Evolutionary conservation across 1,284 basidiomycete species (phyloP).

Genomic region (Malassezia japonica): DNA sequence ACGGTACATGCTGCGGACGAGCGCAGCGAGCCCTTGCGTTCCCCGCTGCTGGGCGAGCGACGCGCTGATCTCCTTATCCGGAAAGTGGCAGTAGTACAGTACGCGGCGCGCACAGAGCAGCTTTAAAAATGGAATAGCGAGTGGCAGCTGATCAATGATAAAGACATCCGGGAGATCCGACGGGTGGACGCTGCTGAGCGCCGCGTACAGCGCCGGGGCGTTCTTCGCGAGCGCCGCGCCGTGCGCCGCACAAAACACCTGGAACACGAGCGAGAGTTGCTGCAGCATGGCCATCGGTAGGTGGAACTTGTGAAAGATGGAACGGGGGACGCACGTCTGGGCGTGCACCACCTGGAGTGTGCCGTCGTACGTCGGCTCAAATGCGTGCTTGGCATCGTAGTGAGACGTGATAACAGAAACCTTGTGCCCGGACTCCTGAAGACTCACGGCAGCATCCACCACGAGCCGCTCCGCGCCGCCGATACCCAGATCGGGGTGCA

Average conservation of each 20-base stretch:
- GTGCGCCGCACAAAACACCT: slow-evolving; percentile 31
- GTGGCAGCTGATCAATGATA: slow-evolving; percentile 88
- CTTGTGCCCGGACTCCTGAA: slow-evolving; percentile 72
- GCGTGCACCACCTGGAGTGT: slow-evolving; percentile 72
- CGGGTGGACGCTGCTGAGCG: slow-evolving; percentile 45
- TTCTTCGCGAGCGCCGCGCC: slow-evolving; percentile 47
- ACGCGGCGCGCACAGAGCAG: slow-evolving; percentile 62
- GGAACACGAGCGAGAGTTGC: slow-evolving; percentile 63
- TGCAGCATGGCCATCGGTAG: slow-evolving; percentile 80
- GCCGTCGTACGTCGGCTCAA: slow-evolving; percentile 50
- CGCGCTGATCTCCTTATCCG: slow-evolving; percentile 63
- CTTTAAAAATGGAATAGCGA: slow-evolving; percentile 74
- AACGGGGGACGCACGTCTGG: slow-evolving; percentile 66
- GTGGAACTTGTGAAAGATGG: slow-evolving; percentile 66
- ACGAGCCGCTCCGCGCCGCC: slow-evolving; percentile 93
- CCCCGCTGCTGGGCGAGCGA: slow-evolving; percentile 41
- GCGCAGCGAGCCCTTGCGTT: slow-evolving; percentile 16
- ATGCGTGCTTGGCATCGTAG: slow-evolving; percentile 60
- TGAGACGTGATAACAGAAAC: slow-evolving; percentile 92
- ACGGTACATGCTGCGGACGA: slow-evolving; percentile 55
- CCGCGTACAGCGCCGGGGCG: slow-evolving; percentile 26
- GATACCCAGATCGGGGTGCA: slow-evolving; percentile 91
- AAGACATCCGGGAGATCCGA: slow-evolving; percentile 60
- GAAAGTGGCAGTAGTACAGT: slow-evolving; percentile 96
- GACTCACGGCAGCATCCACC: slow-evolving; percentile 84